phyloP scores from a whole-genome alignment of 352 stramenopile species.

The Phytopythium boreale region DNA sequence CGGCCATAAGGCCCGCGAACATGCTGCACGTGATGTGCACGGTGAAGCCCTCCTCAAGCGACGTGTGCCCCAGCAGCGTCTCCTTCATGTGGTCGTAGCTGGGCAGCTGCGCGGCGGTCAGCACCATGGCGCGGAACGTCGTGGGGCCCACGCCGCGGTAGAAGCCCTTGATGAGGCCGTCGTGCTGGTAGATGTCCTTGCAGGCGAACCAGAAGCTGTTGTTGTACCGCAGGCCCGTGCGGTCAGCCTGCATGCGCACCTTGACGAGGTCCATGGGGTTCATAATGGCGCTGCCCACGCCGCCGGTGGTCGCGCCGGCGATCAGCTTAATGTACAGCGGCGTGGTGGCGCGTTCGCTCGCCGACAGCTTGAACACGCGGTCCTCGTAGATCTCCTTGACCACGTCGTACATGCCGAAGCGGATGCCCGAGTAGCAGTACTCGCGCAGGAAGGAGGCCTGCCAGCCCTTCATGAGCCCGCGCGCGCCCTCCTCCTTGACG shows the following conservation, averaged over 20 bases:
- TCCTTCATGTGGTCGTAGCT: slow-evolving; percentile 79
- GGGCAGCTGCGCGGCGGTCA: slow-evolving; percentile 66
- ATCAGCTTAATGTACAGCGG: slow-evolving; percentile 62
- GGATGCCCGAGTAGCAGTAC: slow-evolving; percentile 63
- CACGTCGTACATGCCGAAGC: slow-evolving; percentile 71
- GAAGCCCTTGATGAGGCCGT: slow-evolving; percentile 53
- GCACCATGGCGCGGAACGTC: slow-evolving; percentile 57
- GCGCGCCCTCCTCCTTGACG: slow-evolving; percentile 44
- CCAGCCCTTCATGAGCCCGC: slow-evolving; percentile 52
- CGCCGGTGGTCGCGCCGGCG: slow-evolving; percentile 48
- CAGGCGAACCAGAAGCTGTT: slow-evolving; percentile 55
- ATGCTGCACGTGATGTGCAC: slow-evolving; percentile 65
- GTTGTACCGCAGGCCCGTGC: slow-evolving; percentile 45
- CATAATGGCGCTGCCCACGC: slow-evolving; percentile 51
- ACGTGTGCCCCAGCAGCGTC: slow-evolving; percentile 34
- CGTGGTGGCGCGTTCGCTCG: slow-evolving; percentile 29
- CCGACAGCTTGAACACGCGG: slow-evolving; percentile 36
- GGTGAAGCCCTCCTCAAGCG: slow-evolving; percentile 43
- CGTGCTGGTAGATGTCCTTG: slow-evolving; percentile 50
- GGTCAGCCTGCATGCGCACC: slow-evolving; percentile 70
- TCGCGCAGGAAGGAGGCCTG: slow-evolving; percentile 58
- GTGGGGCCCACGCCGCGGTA: slow-evolving; percentile 62
- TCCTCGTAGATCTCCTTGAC: slow-evolving; percentile 68
- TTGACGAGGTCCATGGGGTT: slow-evolving; percentile 80
- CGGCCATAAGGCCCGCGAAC: slow-evolving; percentile 65